phyloP scores from a whole-genome alignment of 495 filamentous ascomycete genomes.

The Aspergillus funiculosus region DNA sequence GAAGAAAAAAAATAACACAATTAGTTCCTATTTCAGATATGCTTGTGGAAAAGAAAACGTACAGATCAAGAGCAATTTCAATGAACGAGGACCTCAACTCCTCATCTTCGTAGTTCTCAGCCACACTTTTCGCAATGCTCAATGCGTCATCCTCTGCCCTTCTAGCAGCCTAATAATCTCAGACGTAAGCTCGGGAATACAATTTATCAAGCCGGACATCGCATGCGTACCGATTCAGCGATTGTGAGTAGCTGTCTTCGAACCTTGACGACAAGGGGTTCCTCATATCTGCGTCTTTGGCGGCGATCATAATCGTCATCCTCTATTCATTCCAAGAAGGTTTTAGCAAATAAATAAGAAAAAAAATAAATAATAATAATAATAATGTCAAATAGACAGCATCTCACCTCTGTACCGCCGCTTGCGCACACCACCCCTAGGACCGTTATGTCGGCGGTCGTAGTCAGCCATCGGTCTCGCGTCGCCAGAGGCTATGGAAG shows the following conservation, averaged over 20 bases:
- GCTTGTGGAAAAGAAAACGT: no score
- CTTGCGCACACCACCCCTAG: constrained; percentile 62
- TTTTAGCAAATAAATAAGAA: constrained; percentile 9
- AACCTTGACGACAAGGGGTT: constrained; percentile 66
- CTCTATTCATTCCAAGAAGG: constrained; percentile 41
- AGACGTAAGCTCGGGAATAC: constrained; percentile 13
- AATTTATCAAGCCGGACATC: background rate
- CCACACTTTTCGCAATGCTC: constrained; percentile 67
- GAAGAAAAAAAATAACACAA: background rate
- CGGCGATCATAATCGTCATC: constrained; percentile 71
- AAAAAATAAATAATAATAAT: no score
- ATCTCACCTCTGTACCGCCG: constrained; percentile 50
- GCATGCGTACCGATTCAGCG: constrained; percentile 65
- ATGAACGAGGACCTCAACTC: constrained; percentile 63
- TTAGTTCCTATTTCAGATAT: no score
- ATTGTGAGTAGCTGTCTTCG: constrained; percentile 76
- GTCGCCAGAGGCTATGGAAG: background rate
- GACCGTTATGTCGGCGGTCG: constrained; percentile 56
- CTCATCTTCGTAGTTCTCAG: constrained; percentile 76
- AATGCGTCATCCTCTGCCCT: constrained; percentile 75
- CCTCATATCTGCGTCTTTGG: constrained; percentile 73
- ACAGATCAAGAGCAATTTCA: constrained; percentile 69
- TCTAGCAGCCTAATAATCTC: constrained; percentile 54
- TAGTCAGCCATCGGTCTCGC: constrained; percentile 60
- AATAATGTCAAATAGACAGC: background rate